Evolutionary conservation across 805 yeast genomes (phyloP), one percentile per base, ranked within the genome.

Genomic region (Lachancea kluyveri): DNA sequence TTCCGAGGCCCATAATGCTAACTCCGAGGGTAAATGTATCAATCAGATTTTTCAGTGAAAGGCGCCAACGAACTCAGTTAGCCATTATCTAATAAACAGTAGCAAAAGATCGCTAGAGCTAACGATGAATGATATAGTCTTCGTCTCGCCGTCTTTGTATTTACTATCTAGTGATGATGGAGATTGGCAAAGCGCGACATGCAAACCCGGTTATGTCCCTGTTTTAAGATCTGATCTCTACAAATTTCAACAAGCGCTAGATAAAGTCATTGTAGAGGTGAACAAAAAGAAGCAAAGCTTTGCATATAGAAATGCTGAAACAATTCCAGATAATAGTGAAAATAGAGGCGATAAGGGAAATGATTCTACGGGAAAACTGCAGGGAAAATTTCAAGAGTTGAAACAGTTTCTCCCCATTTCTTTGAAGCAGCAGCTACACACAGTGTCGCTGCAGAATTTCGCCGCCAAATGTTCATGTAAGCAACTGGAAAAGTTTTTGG

Each of bases 351-450:
- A 30, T 12, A 23, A 10, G 11, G 8, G 12, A 7, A 15, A 5
- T 13, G 28, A 17, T 4, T 13, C n/a, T n/a, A 24, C 11, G 17
- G 21, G 14, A 7, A n/a, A 26, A 3, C 6, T 21, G 3, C 21
- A 14, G 14, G 21, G 26, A n/a, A 17, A 27, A 7, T 23, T 14
- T 17, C 37, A 28, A 14, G 37, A 33, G n/a, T 11, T 52, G 17
- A 43, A 48, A 32, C 45, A 48, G 12, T 50, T 54, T 34, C 32
- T 52, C 5, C 57, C 56, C 2, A 44, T 45, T 5, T 41, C 53
- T 2, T 23, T 45, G 13, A 43, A 41, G 20, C 54, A 52, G 24
- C 57, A 50, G 24, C 40, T 48, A 18, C 43, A 41, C 22, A 47
- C 51, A 2, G 21, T 52, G 9, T 44, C 52, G 6, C 17, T 54